Percentiles rank a stretch among this genome's conserved stretches.
Conservation (phyloP, 805 yeast genomes). For the Candida loeiensis region DNA sequence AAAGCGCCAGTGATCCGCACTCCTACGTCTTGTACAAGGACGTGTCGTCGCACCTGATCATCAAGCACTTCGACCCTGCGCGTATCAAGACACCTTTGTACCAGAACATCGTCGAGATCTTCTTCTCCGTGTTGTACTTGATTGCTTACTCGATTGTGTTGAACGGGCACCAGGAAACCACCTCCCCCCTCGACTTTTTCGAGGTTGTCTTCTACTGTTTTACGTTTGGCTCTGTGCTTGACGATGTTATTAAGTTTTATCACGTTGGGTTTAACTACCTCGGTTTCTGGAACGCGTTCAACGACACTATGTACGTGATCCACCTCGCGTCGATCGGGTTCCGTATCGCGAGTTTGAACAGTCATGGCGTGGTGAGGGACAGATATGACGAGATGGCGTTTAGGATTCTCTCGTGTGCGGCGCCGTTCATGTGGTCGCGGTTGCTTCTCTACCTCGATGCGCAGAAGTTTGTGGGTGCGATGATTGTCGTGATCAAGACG, state of each 20-base stretch:
- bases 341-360: conserved; percentile 43
- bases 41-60: conserved; percentile 50
- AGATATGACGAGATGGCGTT: conserved; percentile 57
- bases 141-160: conserved; percentile 59
- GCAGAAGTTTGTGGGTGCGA: conserved; percentile 77
- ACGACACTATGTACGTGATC: conserved; percentile 62
- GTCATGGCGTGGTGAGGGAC: conserved; percentile 18
- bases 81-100: conserved; percentile 82
- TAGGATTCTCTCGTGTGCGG: conserved; percentile 69
- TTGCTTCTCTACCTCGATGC: conserved; percentile 74
- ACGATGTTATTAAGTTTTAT: conserved; percentile 67
- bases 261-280: conserved; percentile 72
- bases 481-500: conserved; percentile 78
- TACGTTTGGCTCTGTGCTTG: conserved; percentile 62
- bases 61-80: conserved; percentile 73
- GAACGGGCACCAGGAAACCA: conserved; percentile 48
- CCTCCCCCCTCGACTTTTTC: conserved; percentile 32
- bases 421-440: conserved; percentile 86
- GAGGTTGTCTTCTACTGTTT: conserved; percentile 62
- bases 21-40: conserved; percentile 64
- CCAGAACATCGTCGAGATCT: conserved; percentile 70
- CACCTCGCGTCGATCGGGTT: conserved; percentile 51
- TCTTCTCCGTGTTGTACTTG: conserved; percentile 62
- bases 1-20: conserved; percentile 64
- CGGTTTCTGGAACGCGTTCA: conserved; percentile 77